Conservation (phyloP, 371 early-diverging fungal genomes). For the Mucor racemosus region DNA sequence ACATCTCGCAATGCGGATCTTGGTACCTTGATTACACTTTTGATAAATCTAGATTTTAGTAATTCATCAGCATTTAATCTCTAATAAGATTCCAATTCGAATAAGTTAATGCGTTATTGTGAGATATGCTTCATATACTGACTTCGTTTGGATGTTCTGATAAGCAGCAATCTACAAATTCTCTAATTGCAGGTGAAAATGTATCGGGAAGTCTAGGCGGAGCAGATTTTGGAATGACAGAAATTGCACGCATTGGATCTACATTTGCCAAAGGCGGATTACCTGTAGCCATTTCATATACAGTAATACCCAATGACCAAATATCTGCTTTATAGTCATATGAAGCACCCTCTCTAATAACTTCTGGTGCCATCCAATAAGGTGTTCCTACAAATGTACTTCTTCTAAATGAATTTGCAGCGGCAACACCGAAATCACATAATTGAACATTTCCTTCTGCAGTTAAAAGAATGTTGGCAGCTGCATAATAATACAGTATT, state of each 20-base stretch:
- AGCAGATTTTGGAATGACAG: constrained; percentile 78
- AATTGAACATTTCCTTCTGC: constrained; percentile 91
- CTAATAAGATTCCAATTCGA: constrained; percentile 27
- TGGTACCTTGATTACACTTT: constrained; percentile 50
- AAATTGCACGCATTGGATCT: constrained; percentile 91
- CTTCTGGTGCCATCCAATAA: constrained; percentile 94
- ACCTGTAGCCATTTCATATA: constrained; percentile 94
- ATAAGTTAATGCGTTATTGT: not conserved
- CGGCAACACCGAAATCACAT: constrained; percentile 93
- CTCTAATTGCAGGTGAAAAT: constrained; percentile 80
- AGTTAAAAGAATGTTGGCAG: constrained; percentile 93
- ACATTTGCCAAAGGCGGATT: constrained; percentile 93
- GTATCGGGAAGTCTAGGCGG: constrained; percentile 79
- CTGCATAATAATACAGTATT: constrained; percentile 30
- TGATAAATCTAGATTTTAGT: constrained; percentile 62
- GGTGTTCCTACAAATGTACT: constrained; percentile 93
- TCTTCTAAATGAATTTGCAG: constrained; percentile 72
- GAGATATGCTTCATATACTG: not conserved
- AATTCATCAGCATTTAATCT: constrained; percentile 66
- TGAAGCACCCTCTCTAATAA: constrained; percentile 78
- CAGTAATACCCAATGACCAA: constrained; percentile 96
- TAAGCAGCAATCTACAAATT: constrained; percentile 89
- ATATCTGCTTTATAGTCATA: constrained; percentile 88
- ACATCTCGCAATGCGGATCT: constrained; percentile 51
- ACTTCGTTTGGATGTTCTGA: constrained; percentile 87